phyloP scores from a whole-genome alignment of 2,329 filamentous ascomycete genomes.

The Sphaceloma murrayae region DNA sequence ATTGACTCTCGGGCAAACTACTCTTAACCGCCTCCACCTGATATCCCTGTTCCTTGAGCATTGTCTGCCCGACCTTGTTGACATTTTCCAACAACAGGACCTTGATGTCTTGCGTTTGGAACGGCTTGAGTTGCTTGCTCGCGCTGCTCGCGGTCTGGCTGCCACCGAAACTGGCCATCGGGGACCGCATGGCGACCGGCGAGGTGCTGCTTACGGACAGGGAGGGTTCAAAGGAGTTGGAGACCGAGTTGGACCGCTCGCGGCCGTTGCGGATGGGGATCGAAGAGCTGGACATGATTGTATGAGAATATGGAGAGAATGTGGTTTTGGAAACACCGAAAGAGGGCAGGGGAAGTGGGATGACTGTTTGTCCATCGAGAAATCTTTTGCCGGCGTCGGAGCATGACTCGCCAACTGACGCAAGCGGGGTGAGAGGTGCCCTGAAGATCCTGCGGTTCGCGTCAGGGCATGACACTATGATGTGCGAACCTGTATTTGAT shows the following conservation, averaged over 20 bases:
- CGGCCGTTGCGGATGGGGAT: constrained; percentile 28
- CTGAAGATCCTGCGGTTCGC: neutral
- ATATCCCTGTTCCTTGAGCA: constrained; percentile 78
- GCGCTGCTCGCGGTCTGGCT: constrained; percentile 35
- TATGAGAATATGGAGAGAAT: neutral
- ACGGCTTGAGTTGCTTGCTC: constrained; percentile 80
- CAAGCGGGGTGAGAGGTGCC: too few relatives aligned
- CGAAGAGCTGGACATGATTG: neutral
- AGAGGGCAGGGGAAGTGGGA: neutral
- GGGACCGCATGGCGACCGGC: constrained; percentile 63
- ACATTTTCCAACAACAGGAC: constrained; percentile 93
- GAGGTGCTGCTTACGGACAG: constrained; percentile 60
- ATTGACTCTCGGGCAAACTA: constrained; percentile 80
- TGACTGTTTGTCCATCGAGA: neutral
- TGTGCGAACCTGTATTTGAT: neutral
- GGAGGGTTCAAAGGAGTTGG: constrained; percentile 31
- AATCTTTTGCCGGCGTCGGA: neutral
- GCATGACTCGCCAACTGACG: too few relatives aligned
- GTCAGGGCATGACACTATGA: too few relatives aligned
- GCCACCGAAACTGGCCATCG: constrained; percentile 47
- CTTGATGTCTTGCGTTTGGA: constrained; percentile 92
- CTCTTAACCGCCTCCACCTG: constrained; percentile 89
- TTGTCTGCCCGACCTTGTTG: constrained; percentile 78
- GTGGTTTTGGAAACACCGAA: too few relatives aligned
- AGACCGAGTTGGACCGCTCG: constrained; percentile 25